A percentile compares a stretch with the other conserved stretches of the same genome.
phyloP scores from a whole-genome alignment of 345 rosid species.

The Carallia pectinifolia region DNA sequence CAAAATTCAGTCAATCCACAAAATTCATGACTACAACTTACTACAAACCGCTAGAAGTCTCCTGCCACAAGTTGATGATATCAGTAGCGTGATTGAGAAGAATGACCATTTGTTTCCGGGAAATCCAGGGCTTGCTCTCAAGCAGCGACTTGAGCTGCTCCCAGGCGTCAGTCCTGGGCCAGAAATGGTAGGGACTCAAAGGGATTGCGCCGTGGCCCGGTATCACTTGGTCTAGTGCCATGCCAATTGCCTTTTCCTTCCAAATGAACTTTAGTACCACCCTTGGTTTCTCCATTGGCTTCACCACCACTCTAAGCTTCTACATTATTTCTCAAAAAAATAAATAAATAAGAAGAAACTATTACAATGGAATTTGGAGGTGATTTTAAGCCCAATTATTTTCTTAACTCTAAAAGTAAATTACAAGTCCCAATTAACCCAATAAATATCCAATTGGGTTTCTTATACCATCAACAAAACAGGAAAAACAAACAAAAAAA shows the following conservation, averaged over 20 bases:
- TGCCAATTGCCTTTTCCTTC: slow-evolving; percentile 85
- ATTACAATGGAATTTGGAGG: not conserved
- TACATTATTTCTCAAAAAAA: slow-evolving; percentile 12
- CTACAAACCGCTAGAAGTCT: slow-evolving; percentile 41
- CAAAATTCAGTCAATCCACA: not conserved
- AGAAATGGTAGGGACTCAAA: slow-evolving; percentile 78
- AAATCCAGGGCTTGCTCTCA: slow-evolving; percentile 85
- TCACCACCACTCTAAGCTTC: slow-evolving; percentile 76
- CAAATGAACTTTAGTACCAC: slow-evolving; percentile 79
- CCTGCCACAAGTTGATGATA: slow-evolving; percentile 79
- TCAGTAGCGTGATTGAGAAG: slow-evolving; percentile 89
- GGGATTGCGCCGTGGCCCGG: slow-evolving; percentile 80
- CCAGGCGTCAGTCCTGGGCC: slow-evolving; percentile 90
- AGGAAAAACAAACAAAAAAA: not conserved
- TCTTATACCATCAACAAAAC: slow-evolving; percentile 1
- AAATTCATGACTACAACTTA: slow-evolving; percentile 3
- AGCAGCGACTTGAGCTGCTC: slow-evolving; percentile 71
- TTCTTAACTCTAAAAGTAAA: not conserved
- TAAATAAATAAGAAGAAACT: not conserved
- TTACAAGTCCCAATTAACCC: not conserved
- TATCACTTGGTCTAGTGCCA: slow-evolving; percentile 67
- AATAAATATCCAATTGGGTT: not conserved
- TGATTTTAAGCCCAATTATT: not conserved
- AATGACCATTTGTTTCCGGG: slow-evolving; percentile 59
- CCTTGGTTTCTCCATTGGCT: slow-evolving; percentile 71